Evolutionary conservation across 1,284 basidiomycete species (phyloP).

Genomic region (Volvariella surrecta): DNA sequence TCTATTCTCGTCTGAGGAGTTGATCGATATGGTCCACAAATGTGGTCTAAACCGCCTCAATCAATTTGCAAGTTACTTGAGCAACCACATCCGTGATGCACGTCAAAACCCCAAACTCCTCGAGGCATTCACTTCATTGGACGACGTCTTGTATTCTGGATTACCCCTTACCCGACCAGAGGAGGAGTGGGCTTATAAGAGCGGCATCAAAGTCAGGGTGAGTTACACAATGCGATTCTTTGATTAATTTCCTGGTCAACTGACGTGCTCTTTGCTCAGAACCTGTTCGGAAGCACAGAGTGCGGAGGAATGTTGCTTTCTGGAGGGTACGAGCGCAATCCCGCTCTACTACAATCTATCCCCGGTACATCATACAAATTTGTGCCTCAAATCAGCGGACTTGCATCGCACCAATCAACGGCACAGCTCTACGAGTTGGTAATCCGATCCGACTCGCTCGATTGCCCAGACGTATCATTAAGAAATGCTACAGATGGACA

Average conservation of each 20-base stretch:
- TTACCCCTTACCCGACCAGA: conserved; percentile 53
- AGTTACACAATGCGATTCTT: conserved; percentile 13
- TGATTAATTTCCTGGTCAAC: conserved; percentile 9
- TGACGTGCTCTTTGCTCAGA: conserved; percentile 26
- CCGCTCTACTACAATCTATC: conserved; percentile 42
- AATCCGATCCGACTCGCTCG: conserved; percentile 51
- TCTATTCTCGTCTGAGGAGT: conserved; percentile 45
- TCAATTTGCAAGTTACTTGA: conserved; percentile 6
- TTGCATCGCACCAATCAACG: conserved; percentile 38
- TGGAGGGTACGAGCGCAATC: conserved; percentile 34
- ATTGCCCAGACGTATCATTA: conserved; percentile 56
- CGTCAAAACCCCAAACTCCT: conserved; percentile 54
- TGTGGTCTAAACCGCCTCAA: conserved; percentile 9
- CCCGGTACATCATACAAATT: conserved; percentile 51
- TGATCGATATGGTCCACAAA: conserved; percentile 6
- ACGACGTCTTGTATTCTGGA: conserved; percentile 55
- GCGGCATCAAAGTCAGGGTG: conserved; percentile 50
- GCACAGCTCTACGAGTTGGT: conserved; percentile 53
- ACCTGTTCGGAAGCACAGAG: conserved; percentile 69
- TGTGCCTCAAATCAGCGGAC: conserved; percentile 34
- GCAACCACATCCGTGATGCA: conserved; percentile 5
- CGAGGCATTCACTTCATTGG: conserved; percentile 41
- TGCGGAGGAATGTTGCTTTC: conserved; percentile 58
- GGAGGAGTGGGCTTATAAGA: conserved; percentile 52
- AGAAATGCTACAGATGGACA: conserved; percentile 46